Conservation (phyloP, 2,329 filamentous ascomycete genomes). For the Neofusicoccum umdonicola region DNA sequence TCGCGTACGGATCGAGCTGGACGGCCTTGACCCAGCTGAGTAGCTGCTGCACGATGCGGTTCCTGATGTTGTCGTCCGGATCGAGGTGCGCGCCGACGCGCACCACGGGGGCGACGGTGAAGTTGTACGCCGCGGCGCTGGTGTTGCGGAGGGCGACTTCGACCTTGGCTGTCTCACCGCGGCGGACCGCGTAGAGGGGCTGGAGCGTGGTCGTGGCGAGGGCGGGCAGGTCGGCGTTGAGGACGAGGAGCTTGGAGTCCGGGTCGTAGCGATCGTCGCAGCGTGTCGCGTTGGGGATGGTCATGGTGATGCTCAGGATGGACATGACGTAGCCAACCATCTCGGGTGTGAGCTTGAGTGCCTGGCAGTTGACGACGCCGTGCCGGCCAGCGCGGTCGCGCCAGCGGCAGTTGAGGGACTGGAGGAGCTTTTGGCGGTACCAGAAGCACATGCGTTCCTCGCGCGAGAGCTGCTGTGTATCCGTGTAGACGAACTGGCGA, state of each 20-base stretch:
- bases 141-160: constrained; percentile 6
- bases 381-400: constrained; percentile 54
- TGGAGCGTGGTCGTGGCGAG: background rate
- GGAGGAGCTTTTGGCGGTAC: constrained; percentile 81
- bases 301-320: constrained; percentile 58
- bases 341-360: constrained; percentile 67
- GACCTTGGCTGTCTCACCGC: constrained; percentile 3
- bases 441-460: constrained; percentile 81
- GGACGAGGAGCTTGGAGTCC: constrained; percentile 11
- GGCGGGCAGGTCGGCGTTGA: constrained; percentile 23
- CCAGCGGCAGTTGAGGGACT: constrained; percentile 71
- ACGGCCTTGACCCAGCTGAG: constrained; percentile 3
- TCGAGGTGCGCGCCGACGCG: background rate
- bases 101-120: constrained; percentile 7
- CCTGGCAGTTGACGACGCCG: constrained; percentile 73
- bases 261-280: background rate
- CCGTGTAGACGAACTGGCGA: constrained; percentile 88
- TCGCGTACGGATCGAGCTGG: constrained; percentile 1
- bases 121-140: constrained; percentile 1
- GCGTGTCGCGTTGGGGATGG: constrained; percentile 38
- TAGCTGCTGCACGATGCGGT: constrained; percentile 10
- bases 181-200: constrained; percentile 13
- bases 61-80: constrained; percentile 7
- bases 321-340: constrained; percentile 86
- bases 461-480: constrained; percentile 74